Conservation (phyloP, 345 rosid genomes). For the Odontarrhena argentea region DNA sequence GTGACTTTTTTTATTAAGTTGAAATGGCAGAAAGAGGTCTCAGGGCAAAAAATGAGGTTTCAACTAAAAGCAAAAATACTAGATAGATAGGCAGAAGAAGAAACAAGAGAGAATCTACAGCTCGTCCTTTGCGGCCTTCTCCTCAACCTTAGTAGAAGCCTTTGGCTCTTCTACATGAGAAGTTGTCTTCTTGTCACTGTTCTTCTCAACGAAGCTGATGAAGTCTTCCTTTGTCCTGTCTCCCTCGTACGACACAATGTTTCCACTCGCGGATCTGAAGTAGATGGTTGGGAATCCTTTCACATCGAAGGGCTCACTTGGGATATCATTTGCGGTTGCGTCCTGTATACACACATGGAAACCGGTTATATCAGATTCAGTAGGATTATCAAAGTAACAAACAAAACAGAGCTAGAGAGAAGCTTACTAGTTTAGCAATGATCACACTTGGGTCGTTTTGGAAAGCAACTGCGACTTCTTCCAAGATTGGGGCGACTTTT, state of each 20-base stretch:
- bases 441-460: constrained; percentile 60
- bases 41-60: background rate
- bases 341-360: constrained; percentile 49
- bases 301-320: constrained; percentile 66
- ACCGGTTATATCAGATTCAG: background rate
- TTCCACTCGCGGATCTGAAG: constrained; percentile 79
- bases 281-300: constrained; percentile 82
- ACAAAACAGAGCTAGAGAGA: background rate
- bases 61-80: background rate
- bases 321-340: constrained; percentile 82
- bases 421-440: constrained; percentile 84
- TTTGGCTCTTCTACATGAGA: constrained; percentile 34
- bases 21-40: constrained; percentile 4
- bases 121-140: constrained; percentile 59
- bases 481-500: constrained; percentile 87
- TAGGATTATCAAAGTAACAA: background rate
- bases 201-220: constrained; percentile 80
- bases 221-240: constrained; percentile 81
- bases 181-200: constrained; percentile 50
- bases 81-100: constrained; percentile 7
- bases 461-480: constrained; percentile 80
- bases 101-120: constrained; percentile 41
- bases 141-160: constrained; percentile 18
- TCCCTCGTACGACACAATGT: constrained; percentile 63
- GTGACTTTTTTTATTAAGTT: background rate